Conservation (phyloP, 2,329 filamentous ascomycete genomes). For the Hypoxylon sp. region DNA sequence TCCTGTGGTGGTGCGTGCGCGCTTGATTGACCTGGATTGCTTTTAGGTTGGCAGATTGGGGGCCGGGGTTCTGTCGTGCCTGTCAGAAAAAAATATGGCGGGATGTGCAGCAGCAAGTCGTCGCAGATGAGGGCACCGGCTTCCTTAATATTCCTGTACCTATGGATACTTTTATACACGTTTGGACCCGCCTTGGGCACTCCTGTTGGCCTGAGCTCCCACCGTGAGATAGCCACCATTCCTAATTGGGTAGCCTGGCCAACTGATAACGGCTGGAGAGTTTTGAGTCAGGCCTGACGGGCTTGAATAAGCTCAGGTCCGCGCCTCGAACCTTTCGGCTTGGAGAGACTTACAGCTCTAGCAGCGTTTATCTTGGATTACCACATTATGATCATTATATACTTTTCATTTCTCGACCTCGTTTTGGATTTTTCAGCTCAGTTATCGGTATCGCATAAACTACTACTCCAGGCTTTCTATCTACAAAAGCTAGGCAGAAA, state of each 20-base stretch:
- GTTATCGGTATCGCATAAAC: constrained; percentile 14
- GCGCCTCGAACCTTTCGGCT: constrained; percentile 34
- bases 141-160: constrained; percentile 47
- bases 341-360: constrained; percentile 29
- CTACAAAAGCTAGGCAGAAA: constrained; percentile 22
- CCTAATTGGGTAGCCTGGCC: constrained; percentile 36
- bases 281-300: constrained; percentile 37
- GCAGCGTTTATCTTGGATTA: constrained; percentile 28
- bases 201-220: constrained; percentile 43
- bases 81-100: constrained; percentile 41
- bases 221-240: constrained; percentile 33
- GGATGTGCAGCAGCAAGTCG: constrained; percentile 43
- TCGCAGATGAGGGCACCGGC: constrained; percentile 45
- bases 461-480: constrained; percentile 7
- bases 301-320: constrained; percentile 41
- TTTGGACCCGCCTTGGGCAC: constrained; percentile 40
- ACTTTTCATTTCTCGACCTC: not conserved
- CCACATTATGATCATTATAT: constrained; percentile 37
- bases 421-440: constrained; percentile 1
- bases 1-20: constrained; percentile 34
- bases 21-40: constrained; percentile 29
- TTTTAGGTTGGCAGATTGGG: constrained; percentile 23
- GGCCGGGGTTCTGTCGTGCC: constrained; percentile 36
- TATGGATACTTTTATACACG: constrained; percentile 48
- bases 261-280: constrained; percentile 29